These are phyloP conservation scores for Huntiella moniliformis DNA, from an alignment of 2,329 filamentous ascomycete genomes.

Conservation along the genomic window DNA sequence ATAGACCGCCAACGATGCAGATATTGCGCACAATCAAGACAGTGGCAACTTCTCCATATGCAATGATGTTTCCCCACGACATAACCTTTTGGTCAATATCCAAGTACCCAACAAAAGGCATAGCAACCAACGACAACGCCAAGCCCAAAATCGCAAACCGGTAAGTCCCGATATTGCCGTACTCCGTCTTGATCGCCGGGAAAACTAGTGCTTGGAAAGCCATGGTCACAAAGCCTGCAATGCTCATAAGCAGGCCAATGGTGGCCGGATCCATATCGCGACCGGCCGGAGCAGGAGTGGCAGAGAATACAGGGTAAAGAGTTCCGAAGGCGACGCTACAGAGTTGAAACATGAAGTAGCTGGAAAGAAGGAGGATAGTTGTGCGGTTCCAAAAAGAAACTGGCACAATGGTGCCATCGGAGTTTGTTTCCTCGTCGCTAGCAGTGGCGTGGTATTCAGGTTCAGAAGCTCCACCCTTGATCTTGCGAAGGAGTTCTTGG, in stretches of 20 bases:
- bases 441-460: not conserved
- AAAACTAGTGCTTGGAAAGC: constrained; percentile 79
- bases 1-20: constrained; percentile 72
- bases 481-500: not conserved
- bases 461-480: not conserved
- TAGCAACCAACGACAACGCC: constrained; percentile 62
- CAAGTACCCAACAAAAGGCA: constrained; percentile 77
- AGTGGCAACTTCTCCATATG: constrained; percentile 64
- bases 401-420: not conserved
- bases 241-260: constrained; percentile 70
- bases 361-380: constrained; percentile 61
- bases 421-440: not conserved
- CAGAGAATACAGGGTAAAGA: constrained; percentile 81
- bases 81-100: constrained; percentile 19
- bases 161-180: constrained; percentile 78
- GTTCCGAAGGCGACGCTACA: constrained; percentile 92
- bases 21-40: constrained; percentile 79
- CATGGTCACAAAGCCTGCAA: constrained; percentile 72
- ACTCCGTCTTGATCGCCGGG: constrained; percentile 52
- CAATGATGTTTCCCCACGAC: constrained; percentile 31
- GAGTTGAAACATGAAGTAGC: constrained; percentile 85
- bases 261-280: constrained; percentile 56
- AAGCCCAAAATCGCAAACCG: constrained; percentile 61
- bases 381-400: constrained; percentile 24
- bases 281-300: constrained; percentile 55